Percentiles rank a stretch among this genome's conserved stretches.
These are phyloP conservation scores for Tuber umbilicatum DNA, from an alignment of 495 filamentous ascomycete genomes.

Conservation along the genomic window DNA sequence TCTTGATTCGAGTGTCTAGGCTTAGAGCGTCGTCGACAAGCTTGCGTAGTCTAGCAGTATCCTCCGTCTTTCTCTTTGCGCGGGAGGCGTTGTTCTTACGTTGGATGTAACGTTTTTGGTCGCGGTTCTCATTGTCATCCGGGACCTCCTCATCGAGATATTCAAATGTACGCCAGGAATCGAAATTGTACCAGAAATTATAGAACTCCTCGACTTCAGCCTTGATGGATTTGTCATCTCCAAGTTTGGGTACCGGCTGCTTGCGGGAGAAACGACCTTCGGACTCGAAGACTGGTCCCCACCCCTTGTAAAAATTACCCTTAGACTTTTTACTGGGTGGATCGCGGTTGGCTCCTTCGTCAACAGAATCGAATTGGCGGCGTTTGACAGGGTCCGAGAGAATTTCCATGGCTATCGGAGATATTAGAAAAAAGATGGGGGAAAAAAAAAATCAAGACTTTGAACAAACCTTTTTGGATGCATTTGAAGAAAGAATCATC, in stretches of 20 bases:
- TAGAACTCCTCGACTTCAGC: constrained; percentile 92
- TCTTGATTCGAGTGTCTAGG: constrained; percentile 90
- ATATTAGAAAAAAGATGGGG: constrained; percentile 8
- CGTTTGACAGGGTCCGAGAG: constrained; percentile 87
- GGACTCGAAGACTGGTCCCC: constrained; percentile 75
- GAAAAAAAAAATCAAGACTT: neutral
- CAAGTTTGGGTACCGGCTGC: constrained; percentile 77
- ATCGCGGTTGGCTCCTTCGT: constrained; percentile 85
- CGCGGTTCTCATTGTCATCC: constrained; percentile 96
- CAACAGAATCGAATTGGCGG: constrained; percentile 92
- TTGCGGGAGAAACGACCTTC: constrained; percentile 87
- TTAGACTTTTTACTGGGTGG: constrained; percentile 86
- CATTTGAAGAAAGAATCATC: constrained; percentile 99
- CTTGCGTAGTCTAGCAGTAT: constrained; percentile 79
- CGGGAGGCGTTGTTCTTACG: constrained; percentile 95
- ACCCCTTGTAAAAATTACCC: constrained; percentile 90
- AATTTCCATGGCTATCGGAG: constrained; percentile 61
- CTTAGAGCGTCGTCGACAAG: constrained; percentile 77
- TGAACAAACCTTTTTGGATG: constrained; percentile 72
- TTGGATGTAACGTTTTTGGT: constrained; percentile 96
- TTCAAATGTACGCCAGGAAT: constrained; percentile 95
- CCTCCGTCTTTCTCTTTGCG: constrained; percentile 98
- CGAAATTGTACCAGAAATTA: constrained; percentile 99
- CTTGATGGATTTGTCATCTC: constrained; percentile 75
- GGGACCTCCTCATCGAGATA: constrained; percentile 98